phyloP scores from a whole-genome alignment of 257 asterid genomes.

The Eustoma russellianum region DNA sequence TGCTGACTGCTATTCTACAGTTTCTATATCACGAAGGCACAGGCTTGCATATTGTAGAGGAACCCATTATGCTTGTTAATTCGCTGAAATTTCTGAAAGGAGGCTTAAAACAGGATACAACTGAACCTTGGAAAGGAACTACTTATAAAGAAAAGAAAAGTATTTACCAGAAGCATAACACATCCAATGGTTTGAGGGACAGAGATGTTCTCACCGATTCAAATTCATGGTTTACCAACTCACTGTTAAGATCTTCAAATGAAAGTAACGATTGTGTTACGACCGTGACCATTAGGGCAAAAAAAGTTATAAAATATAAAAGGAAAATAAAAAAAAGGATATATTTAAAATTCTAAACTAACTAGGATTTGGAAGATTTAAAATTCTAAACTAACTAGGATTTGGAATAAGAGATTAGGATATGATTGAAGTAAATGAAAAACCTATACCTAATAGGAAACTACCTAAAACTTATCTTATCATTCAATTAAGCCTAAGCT shows the following conservation, averaged over 20 bases:
- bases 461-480: no score
- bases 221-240: constrained; percentile 29
- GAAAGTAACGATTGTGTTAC: constrained; percentile 23
- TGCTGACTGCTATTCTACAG: background rate
- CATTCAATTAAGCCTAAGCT: no score
- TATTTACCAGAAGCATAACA: background rate
- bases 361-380: no score
- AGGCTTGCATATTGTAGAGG: background rate
- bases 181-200: background rate
- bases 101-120: no score
- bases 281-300: no score
- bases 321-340: no score
- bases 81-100: background rate
- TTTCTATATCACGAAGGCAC: background rate
- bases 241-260: constrained; percentile 27
- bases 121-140: background rate
- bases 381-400: no score
- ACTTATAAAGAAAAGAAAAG: constrained; percentile 1
- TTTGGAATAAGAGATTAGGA: no score
- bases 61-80: background rate
- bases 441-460: no score
- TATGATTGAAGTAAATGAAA: no score
- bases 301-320: no score
- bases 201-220: constrained; percentile 38
- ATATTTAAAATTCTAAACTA: no score